Conservation (phyloP, 2,329 filamentous ascomycete genomes). For the Alternaria metachromatica region DNA sequence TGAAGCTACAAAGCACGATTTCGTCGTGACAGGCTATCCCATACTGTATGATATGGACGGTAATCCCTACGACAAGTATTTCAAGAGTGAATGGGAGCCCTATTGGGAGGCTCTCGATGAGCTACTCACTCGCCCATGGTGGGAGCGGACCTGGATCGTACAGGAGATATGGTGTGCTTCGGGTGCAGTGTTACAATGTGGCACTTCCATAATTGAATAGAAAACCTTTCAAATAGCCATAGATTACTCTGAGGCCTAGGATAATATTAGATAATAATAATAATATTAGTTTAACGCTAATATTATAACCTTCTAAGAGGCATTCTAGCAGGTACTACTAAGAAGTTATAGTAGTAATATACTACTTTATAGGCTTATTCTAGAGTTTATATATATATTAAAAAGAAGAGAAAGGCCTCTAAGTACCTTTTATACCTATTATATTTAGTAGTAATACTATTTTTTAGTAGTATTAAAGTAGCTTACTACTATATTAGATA, state of each 20-base stretch:
- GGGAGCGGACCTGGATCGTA: not conserved
- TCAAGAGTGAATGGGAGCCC: not conserved
- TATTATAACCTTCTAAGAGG: no score
- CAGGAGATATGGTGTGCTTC: not conserved
- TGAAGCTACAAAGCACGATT: not conserved
- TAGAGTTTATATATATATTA: no score
- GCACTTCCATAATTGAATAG: not conserved
- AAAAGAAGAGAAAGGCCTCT: no score
- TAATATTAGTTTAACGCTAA: no score
- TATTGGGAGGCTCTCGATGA: not conserved
- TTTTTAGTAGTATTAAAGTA: no score
- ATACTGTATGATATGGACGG: not conserved
- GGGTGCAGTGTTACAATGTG: not conserved
- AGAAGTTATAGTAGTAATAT: no score
- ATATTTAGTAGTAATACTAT: no score
- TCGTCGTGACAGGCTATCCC: not conserved
- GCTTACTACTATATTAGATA: no score
- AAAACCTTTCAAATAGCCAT: not conserved
- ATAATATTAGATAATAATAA: no score
- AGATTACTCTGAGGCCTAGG: not conserved
- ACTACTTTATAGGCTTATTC: no score
- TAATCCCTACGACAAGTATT: not conserved
- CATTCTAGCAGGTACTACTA: no score
- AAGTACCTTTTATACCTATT: no score
- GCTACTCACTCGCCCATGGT: not conserved